Conservation (phyloP, 2,329 filamentous ascomycete genomes). For the Fusarium torulosum region DNA sequence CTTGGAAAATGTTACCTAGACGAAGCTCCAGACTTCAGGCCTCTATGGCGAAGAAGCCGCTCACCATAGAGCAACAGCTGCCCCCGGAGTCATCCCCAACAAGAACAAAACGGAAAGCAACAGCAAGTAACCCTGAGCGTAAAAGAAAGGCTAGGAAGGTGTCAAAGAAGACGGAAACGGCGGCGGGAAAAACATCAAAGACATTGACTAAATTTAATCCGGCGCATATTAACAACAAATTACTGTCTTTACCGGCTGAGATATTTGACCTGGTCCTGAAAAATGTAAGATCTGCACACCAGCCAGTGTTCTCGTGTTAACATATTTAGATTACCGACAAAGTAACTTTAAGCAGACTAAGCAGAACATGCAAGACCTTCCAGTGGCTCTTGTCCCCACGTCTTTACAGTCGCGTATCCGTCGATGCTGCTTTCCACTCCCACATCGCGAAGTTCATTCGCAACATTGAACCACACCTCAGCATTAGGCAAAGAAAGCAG, state of each 20-base stretch:
- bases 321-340: neutral
- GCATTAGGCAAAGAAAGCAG: conserved; percentile 28
- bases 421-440: conserved; percentile 19
- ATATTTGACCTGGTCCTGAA: neutral
- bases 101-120: too few relatives aligned
- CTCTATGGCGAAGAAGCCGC: too few relatives aligned
- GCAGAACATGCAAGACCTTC: conserved; percentile 32
- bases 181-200: too few relatives aligned
- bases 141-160: too few relatives aligned
- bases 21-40: too few relatives aligned
- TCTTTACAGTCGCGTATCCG: conserved; percentile 25
- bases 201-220: too few relatives aligned
- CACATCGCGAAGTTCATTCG: conserved; percentile 37
- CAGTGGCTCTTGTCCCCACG: conserved; percentile 21
- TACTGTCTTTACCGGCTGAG: neutral
- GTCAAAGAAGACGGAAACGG: too few relatives aligned
- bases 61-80: too few relatives aligned
- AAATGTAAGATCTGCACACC: neutral
- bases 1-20: too few relatives aligned
- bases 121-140: too few relatives aligned
- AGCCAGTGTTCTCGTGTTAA: neutral
- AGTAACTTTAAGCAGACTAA: conserved; percentile 8
- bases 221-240: neutral
- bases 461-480: conserved; percentile 30
- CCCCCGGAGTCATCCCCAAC: too few relatives aligned